Conservation (phyloP, 75 land plant species). For the Sequoiadendron giganteum region DNA sequence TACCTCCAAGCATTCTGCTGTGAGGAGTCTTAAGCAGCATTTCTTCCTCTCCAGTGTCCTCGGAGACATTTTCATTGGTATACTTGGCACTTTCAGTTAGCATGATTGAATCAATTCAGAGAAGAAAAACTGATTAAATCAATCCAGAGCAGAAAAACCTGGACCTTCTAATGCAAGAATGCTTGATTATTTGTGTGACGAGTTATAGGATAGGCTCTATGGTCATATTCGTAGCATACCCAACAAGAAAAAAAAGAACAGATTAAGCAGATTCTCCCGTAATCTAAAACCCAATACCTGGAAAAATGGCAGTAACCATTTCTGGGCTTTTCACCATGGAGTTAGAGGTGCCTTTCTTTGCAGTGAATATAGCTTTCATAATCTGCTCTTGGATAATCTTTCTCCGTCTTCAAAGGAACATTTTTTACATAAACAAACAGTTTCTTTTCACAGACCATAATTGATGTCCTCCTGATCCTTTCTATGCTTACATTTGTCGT, state of each 20-base stretch:
- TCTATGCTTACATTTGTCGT: too few relatives aligned
- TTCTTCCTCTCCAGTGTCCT: background rate
- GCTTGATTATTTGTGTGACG: background rate
- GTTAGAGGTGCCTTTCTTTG: too few relatives aligned
- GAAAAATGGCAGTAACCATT: background rate
- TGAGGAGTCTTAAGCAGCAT: background rate
- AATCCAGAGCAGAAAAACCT: background rate
- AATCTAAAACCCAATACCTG: background rate
- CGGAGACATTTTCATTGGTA: background rate
- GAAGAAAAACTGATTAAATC: background rate
- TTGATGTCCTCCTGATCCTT: too few relatives aligned
- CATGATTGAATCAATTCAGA: background rate
- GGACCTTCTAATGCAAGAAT: background rate
- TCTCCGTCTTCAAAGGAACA: too few relatives aligned
- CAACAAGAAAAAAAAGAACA: background rate
- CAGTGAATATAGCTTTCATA: too few relatives aligned
- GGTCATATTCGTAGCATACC: background rate
- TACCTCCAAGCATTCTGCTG: constrained; percentile 48
- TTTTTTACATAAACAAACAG: too few relatives aligned
- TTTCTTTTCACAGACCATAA: too few relatives aligned
- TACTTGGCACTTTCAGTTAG: background rate
- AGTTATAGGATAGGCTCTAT: background rate
- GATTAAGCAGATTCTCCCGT: background rate
- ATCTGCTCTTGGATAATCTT: too few relatives aligned
- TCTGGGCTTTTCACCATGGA: too few relatives aligned